phyloP scores from a whole-genome alignment of 1,284 basidiomycete species.

The Lentinula novae-zelandiae region DNA sequence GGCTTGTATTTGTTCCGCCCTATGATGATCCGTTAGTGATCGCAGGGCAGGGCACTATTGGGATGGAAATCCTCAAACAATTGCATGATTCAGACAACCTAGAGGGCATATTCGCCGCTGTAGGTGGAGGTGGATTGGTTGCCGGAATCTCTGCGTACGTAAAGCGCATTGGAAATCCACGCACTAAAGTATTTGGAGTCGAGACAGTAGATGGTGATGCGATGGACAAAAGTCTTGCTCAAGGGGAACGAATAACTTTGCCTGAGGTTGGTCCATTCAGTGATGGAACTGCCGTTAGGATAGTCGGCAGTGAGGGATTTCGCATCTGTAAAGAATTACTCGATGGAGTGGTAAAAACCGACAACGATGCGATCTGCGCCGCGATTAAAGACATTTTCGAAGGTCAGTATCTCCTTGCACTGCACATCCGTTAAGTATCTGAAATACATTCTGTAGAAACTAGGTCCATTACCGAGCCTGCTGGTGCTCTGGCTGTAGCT shows the following conservation, averaged over 20 bases:
- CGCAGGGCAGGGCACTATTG: conserved; percentile 95
- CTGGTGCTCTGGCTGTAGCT: conserved; percentile 93
- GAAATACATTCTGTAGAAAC: conserved; percentile 60
- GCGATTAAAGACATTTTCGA: conserved; percentile 99
- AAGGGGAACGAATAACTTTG: conserved; percentile 79
- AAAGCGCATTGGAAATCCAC: conserved; percentile 88
- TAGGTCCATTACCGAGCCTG: conserved; percentile 92
- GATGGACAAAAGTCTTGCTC: conserved; percentile 77
- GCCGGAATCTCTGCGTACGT: conserved; percentile 91
- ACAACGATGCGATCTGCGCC: conserved; percentile 97
- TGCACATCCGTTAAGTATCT: conserved; percentile 1
- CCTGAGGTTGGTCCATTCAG: conserved; percentile 94
- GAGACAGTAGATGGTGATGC: conserved; percentile 97
- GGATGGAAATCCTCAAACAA: conserved; percentile 92
- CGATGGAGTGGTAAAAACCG: conserved; percentile 84
- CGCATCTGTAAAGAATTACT: conserved; percentile 84
- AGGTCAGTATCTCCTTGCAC: conserved; percentile 50
- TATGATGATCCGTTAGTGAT: conserved; percentile 98
- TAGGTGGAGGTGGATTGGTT: conserved; percentile 93
- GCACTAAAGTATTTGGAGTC: conserved; percentile 84
- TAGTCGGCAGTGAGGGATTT: conserved; percentile 95
- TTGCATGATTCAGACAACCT: conserved; percentile 69
- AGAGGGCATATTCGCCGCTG: conserved; percentile 85
- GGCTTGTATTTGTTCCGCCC: conserved; percentile 91
- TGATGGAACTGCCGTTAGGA: conserved; percentile 98